Evolutionary conservation across 129 eudicot genomes (phyloP).

Genomic region (Lactuca sativa): DNA sequence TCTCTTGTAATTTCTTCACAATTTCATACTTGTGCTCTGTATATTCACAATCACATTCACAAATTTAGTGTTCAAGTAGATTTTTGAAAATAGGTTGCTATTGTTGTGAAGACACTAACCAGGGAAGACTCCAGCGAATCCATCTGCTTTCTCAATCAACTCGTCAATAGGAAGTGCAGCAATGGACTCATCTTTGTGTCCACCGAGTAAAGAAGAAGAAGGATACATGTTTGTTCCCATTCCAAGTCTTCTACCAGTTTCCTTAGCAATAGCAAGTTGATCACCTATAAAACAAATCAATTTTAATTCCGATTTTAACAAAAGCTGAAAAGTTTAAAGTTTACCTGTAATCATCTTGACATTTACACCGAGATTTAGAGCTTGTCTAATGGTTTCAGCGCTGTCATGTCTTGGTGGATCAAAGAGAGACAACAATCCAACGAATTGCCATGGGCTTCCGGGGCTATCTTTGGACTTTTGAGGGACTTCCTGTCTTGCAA

Average conservation of each 20-base stretch:
- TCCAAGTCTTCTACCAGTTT: slow-evolving; percentile 69
- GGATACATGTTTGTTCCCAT: slow-evolving; percentile 80
- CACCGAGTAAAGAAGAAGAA: slow-evolving; percentile 61
- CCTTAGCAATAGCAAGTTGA: slow-evolving; percentile 77
- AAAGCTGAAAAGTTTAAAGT: background rate
- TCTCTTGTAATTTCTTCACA: slow-evolving; percentile 73
- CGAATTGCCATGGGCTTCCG: slow-evolving; percentile 70
- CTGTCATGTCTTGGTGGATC: slow-evolving; percentile 83
- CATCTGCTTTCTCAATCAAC: slow-evolving; percentile 71
- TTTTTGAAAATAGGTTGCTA: no score
- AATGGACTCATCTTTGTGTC: slow-evolving; percentile 60
- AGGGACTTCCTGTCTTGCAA: slow-evolving; percentile 76
- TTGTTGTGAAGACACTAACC: slow-evolving; percentile 33
- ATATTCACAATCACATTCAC: background rate
- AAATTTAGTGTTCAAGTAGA: background rate
- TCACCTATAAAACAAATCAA: slow-evolving; percentile 39
- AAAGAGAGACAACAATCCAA: slow-evolving; percentile 64
- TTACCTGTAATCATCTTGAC: slow-evolving; percentile 83
- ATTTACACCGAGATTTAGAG: slow-evolving; percentile 76
- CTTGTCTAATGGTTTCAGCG: slow-evolving; percentile 65
- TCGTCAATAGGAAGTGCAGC: slow-evolving; percentile 62
- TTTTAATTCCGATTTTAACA: no score
- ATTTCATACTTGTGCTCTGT: slow-evolving; percentile 81
- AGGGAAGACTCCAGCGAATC: slow-evolving; percentile 73
- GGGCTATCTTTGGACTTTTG: slow-evolving; percentile 64